These are phyloP conservation scores for Coniella lustricola DNA, from an alignment of 2,329 filamentous ascomycete species.

Conservation along the genomic window DNA sequence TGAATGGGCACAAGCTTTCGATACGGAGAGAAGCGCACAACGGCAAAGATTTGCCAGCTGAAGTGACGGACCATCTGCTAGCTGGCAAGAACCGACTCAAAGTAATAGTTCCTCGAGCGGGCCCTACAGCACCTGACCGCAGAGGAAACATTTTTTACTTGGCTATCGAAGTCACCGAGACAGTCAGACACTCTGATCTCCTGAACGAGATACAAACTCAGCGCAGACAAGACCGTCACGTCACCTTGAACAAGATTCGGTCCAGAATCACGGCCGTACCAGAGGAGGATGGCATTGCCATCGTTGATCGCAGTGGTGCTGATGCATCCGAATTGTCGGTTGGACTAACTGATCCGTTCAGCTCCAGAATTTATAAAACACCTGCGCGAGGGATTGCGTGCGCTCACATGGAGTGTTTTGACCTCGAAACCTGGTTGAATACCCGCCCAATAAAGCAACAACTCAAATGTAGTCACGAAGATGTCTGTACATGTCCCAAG, in stretches of 20 bases:
- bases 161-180: slow-evolving; percentile 63
- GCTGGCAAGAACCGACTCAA: slow-evolving; percentile 56
- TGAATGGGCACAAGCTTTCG: slow-evolving; percentile 56
- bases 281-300: slow-evolving; percentile 57
- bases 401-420: slow-evolving; percentile 80
- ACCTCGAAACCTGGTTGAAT: slow-evolving; percentile 72
- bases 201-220: slow-evolving; percentile 32
- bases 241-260: slow-evolving; percentile 53
- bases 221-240: slow-evolving; percentile 34
- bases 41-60: slow-evolving; percentile 67
- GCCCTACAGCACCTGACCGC: slow-evolving; percentile 1
- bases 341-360: slow-evolving; percentile 62
- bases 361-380: slow-evolving; percentile 53
- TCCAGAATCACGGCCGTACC: slow-evolving; percentile 31
- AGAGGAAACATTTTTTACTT: slow-evolving; percentile 44
- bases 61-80: slow-evolving; percentile 57
- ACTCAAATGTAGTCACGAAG: slow-evolving; percentile 27
- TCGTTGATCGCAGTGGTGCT: slow-evolving; percentile 38
- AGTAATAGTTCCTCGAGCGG: slow-evolving; percentile 36
- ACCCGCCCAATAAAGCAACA: slow-evolving; percentile 48
- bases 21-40: slow-evolving; percentile 63
- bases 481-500: slow-evolving; percentile 31
- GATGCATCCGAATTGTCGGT: slow-evolving; percentile 42
- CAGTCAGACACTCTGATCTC: slow-evolving; percentile 40
- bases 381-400: slow-evolving; percentile 69